Base-by-base conservation (phyloP, 768 basidiomycete genomes). In the Sporobolomyces phaffii region DNA sequence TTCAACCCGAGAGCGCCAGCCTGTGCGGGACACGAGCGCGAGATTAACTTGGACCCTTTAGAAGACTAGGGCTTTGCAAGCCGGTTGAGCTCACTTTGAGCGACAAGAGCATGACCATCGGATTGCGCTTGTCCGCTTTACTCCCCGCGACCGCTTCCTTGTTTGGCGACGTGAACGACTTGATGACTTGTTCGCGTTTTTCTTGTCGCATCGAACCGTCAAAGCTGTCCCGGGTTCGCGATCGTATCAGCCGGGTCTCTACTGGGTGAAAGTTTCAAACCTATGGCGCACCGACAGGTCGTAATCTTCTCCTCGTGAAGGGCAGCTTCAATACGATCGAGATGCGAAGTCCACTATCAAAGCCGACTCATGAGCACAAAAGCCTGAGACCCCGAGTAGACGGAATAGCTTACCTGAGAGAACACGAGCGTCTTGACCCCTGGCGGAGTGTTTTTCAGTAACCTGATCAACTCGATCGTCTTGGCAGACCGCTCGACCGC, bases 1-100 rank as follows among this genome's bases (percentile, higher is more conserved):
- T 75, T 75, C 48, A 75, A 53, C 1, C 74, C 74, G 34, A 74
- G 65, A 20, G 73, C 73, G 10, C 74, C 74, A n/a, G 67, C 69
- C 65, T 68, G 62, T 4, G 17, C 5, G 9, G 28, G 7, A 36
- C 9, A 52, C 50, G 50, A 20, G 28, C 20, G 8, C 18, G 31
- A 52, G 31, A 17, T 7, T 6, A 10, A 34, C 5, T 10, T n/a
- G n/a, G n/a, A n/a, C n/a, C n/a, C n/a, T n/a, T n/a, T n/a, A n/a
- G n/a, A n/a, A n/a, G n/a, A n/a, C n/a, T n/a, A n/a, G n/a, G n/a
- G n/a, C n/a, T n/a, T n/a, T n/a, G n/a, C n/a, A n/a, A n/a, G n/a
- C n/a, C n/a, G n/a, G n/a, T n/a, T n/a, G 44, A 24, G 40, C 59
- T 34, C 43, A 65, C 70, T 68, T 72, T 69, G 22, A 75, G 56